A percentile compares a stretch with the other conserved stretches of the same genome.
These are phyloP conservation scores for Harrya chromipes DNA, from an alignment of 768 basidiomycete genomes.

Conservation along the genomic window DNA sequence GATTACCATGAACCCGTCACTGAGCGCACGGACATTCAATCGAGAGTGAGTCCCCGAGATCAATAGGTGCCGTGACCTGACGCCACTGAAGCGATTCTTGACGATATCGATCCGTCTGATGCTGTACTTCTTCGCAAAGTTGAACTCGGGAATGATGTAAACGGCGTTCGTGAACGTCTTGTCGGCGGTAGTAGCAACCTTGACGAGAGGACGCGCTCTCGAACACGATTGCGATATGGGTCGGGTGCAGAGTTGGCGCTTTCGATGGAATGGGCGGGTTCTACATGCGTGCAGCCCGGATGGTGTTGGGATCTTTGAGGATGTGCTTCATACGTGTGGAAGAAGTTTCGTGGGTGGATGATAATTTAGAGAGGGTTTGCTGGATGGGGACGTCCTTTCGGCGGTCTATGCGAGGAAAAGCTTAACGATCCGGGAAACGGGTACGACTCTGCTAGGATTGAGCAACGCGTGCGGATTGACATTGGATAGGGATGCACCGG, in stretches of 20 bases:
- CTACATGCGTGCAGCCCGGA: slow-evolving; percentile 98
- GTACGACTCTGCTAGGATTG: slow-evolving; percentile 74
- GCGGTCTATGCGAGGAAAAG: slow-evolving; percentile 88
- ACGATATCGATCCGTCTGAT: slow-evolving; percentile 98
- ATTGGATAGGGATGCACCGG: too few relatives aligned
- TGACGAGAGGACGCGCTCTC: slow-evolving; percentile 81
- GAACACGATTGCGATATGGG: slow-evolving; percentile 82
- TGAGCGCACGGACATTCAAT: slow-evolving; percentile 93
- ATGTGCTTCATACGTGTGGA: slow-evolving; percentile 99
- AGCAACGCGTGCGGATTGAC: background rate
- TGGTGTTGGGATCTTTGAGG: slow-evolving; percentile 93
- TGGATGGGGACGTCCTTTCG: slow-evolving; percentile 87
- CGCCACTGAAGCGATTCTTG: slow-evolving; percentile 99
- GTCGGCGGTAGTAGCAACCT: slow-evolving; percentile 57
- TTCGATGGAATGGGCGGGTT: slow-evolving; percentile 87
- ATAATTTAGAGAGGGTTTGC: slow-evolving; percentile 95
- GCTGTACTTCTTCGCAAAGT: slow-evolving; percentile 94
- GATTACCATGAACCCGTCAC: slow-evolving; percentile 93
- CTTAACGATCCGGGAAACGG: slow-evolving; percentile 93
- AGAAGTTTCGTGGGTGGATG: slow-evolving; percentile 99
- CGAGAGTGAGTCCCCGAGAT: slow-evolving; percentile 97
- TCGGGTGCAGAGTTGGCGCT: slow-evolving; percentile 82
- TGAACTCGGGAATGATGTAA: slow-evolving; percentile 89
- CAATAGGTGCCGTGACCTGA: slow-evolving; percentile 97
- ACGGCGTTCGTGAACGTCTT: slow-evolving; percentile 86